Evolutionary conservation across 345 rosid species (phyloP).

Genomic region (Heritiera fomes): DNA sequence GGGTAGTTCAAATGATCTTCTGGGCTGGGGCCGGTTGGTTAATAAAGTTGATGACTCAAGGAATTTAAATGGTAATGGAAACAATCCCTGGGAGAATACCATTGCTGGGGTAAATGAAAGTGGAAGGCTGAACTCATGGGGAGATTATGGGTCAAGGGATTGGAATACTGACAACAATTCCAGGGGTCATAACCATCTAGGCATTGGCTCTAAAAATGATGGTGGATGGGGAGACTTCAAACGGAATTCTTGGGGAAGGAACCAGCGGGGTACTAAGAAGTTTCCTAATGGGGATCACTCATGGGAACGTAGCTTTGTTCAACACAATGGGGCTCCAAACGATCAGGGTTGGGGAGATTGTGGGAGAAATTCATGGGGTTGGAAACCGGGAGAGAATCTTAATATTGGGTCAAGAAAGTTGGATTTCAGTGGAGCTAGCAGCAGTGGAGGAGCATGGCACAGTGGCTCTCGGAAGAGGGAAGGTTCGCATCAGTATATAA

Average conservation of each 20-base stretch:
- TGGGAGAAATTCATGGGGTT: conserved; percentile 33
- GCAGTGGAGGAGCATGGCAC: conserved; percentile 44
- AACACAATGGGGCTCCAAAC: conserved; percentile 19
- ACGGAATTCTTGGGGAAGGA: conserved; percentile 32
- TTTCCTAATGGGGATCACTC: conserved; percentile 25
- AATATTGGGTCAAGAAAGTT: conserved; percentile 27
- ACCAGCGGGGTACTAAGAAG: conserved; percentile 24
- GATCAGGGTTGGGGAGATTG: conserved; percentile 33
- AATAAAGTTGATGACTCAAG: conserved; percentile 16
- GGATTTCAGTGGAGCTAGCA: conserved; percentile 31
- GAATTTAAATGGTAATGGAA: conserved; percentile 22
- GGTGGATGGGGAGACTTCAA: conserved; percentile 29
- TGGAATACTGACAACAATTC: conserved; percentile 29
- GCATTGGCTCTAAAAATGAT: conserved; percentile 21
- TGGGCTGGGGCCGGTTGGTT: conserved; percentile 39
- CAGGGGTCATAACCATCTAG: conserved; percentile 26
- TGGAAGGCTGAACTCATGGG: conserved; percentile 30
- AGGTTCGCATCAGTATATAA: conserved; percentile 35
- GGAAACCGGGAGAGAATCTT: conserved; percentile 28
- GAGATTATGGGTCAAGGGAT: conserved; percentile 27
- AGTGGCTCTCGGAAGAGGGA: conserved; percentile 47
- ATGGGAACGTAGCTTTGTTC: conserved; percentile 23
- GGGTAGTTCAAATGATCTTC: conserved; percentile 26
- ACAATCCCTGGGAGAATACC: conserved; percentile 52
- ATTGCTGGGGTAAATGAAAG: conserved; percentile 31